Base-by-base conservation (phyloP, 805 yeast species). In the Teunomyces pallodes region DNA sequence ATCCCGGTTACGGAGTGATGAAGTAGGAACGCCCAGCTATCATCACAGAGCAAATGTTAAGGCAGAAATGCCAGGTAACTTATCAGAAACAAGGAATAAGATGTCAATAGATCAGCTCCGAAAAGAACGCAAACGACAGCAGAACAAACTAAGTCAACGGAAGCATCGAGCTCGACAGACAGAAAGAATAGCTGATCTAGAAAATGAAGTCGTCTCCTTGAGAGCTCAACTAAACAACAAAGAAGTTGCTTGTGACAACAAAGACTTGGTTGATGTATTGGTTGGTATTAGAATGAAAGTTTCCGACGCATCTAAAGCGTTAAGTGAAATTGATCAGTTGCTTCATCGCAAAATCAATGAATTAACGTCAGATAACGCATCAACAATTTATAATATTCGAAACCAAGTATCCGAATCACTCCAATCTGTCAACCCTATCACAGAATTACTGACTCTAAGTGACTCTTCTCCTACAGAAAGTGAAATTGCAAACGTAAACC, bases 61-160 rank as follows among this genome's bases (percentile, higher is more conserved):
- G 41, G 41, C 29, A 20, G 5, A 3, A n/a, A 7, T 36, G 39
- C 41, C 41, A n/a, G 41, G 9, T n/a, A 36, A 26, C 41, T 24
- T 12, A 10, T n/a, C 26, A 7, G 41, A 36, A 6, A 20, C 12
- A 7, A 36, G n/a, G 13, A 12, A 24, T 9, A 24, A 26, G 16
- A 36, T 36, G 41, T 36, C 41, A 5, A 36, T 26, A 5, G 41
- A 36, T 17, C 41, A 36, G 13, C 29, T 20, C 2, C 28, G 41
- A n/a, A 20, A 26, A n/a, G 41, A 36, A 36, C 41, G 41, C 29
- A 36, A 36, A 24, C 41, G 41, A 36, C 41, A 36, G 41, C 41
- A 36, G 41, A 36, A 36, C 41, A 36, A 36, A 24, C 29, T 36
- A 27, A 36, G 41, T 24, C 41, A 36, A 12, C 41, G 41, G 14